phyloP scores from a whole-genome alignment of 2,329 filamentous ascomycete species.

The Cladosporium sp. region DNA sequence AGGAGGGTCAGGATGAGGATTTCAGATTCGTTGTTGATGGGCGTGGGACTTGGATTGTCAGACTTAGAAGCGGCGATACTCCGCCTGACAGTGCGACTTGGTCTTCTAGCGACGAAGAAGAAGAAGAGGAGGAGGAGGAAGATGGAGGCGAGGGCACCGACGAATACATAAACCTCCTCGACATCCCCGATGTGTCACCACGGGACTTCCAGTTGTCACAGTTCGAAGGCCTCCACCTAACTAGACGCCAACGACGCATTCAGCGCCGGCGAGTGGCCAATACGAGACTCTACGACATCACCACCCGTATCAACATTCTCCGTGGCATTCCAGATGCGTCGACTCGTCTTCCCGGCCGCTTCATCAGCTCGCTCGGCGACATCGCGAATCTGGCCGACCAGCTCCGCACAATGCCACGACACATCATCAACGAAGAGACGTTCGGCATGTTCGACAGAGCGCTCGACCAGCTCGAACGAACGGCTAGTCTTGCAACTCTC shows the following conservation, averaged over 20 bases:
- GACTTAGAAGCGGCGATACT: background rate
- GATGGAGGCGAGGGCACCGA: background rate
- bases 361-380: background rate
- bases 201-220: background rate
- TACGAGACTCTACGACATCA: background rate
- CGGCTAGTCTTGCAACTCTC: background rate
- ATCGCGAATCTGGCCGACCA: background rate
- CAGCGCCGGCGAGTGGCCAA: background rate
- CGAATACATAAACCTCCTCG: background rate
- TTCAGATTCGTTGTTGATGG: background rate
- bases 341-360: background rate
- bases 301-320: background rate
- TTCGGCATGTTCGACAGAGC: background rate
- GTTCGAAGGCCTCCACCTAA: background rate
- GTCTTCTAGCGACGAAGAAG: background rate
- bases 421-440: background rate
- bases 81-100: background rate
- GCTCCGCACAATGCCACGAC: background rate
- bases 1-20: background rate
- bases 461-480: background rate
- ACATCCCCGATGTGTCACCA: background rate
- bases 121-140: background rate
- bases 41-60: background rate
- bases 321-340: background rate
- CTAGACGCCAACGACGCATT: background rate